Conservation (phyloP, 73 alveolate genomes). For the Urostyla sp. region DNA sequence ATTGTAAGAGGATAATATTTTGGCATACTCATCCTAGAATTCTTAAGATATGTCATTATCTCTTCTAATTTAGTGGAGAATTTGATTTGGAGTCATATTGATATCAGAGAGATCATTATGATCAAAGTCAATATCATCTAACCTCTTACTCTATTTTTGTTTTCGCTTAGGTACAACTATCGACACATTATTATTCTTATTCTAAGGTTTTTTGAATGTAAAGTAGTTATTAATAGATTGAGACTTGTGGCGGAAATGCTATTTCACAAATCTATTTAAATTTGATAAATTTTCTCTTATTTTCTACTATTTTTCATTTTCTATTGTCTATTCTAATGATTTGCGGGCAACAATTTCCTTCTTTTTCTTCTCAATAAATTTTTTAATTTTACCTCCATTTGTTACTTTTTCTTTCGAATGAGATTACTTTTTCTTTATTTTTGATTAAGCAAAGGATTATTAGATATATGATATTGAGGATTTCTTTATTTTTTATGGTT, state of each 20-base stretch:
- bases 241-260: slow-evolving; percentile 59
- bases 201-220: too few relatives aligned
- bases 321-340: slow-evolving; percentile 38
- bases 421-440: slow-evolving; percentile 5
- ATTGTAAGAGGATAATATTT: too few relatives aligned
- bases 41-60: too few relatives aligned
- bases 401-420: neutral
- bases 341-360: slow-evolving; percentile 20
- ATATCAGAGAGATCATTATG: too few relatives aligned
- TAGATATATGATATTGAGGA: slow-evolving; percentile 19
- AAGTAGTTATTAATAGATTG: too few relatives aligned
- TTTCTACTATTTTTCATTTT: slow-evolving; percentile 46
- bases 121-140: too few relatives aligned
- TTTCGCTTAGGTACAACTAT: neutral
- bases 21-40: too few relatives aligned
- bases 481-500: neutral
- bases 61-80: too few relatives aligned
- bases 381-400: slow-evolving; percentile 38
- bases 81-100: too few relatives aligned
- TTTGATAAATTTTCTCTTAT: slow-evolving; percentile 50
- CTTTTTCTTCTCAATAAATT: slow-evolving; percentile 49
- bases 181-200: slow-evolving; percentile 1
- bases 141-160: neutral
- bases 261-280: slow-evolving; percentile 39
- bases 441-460: neutral